Percentiles rank a stretch among this genome's conserved stretches.
phyloP scores from a whole-genome alignment of 78 protist species.

The Neovahlkampfia damariscottae region DNA sequence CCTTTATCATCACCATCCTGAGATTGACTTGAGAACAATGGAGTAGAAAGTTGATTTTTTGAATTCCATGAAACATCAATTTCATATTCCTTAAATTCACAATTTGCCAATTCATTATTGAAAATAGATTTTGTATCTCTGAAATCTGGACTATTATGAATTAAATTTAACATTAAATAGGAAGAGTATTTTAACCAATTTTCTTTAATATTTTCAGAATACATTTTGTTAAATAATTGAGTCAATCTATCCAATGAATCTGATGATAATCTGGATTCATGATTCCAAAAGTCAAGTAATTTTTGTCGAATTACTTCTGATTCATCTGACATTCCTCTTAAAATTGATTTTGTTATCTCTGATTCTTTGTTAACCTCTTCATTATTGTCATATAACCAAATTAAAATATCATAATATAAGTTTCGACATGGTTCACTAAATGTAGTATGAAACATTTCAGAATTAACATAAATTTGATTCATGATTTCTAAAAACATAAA shows the following conservation, averaged over 20 bases:
- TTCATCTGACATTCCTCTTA: not conserved
- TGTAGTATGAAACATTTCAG: no score
- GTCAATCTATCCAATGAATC: not conserved
- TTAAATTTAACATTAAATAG: not conserved
- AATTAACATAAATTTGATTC: no score
- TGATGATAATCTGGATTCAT: constrained; percentile 1
- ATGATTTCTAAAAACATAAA: no score
- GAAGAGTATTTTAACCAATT: not conserved
- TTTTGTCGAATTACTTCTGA: not conserved
- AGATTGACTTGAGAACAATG: no score
- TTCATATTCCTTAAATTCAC: not conserved
- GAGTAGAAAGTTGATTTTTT: not conserved
- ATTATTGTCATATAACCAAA: not conserved
- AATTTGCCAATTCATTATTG: not conserved
- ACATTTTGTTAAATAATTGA: not conserved
- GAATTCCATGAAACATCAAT: constrained; percentile 8
- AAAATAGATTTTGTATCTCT: not conserved
- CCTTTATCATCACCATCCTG: no score
- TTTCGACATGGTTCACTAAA: constrained; percentile 1
- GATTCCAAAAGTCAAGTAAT: constrained; percentile 5
- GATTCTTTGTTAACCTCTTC: not conserved
- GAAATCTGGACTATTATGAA: not conserved
- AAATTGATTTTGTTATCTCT: not conserved
- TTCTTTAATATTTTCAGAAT: not conserved
- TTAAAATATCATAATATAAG: not conserved